Evolutionary conservation across 2,329 filamentous ascomycete genomes (phyloP).

Genomic region (Diatrype stigma): DNA sequence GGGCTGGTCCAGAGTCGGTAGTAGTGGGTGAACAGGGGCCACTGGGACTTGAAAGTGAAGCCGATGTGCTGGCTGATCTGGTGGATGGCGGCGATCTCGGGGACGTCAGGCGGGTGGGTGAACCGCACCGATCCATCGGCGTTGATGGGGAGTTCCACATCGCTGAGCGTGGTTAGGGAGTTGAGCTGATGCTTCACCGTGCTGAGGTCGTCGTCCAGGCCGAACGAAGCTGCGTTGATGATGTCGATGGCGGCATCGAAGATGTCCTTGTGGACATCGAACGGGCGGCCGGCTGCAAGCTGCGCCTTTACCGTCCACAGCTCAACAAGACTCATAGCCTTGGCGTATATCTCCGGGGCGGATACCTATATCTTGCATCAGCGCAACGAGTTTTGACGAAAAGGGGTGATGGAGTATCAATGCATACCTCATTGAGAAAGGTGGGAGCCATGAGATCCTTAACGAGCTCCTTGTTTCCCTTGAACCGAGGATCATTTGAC

Average conservation of each 20-base stretch:
- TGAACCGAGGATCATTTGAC: constrained; percentile 28
- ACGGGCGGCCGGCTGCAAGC: constrained; percentile 25
- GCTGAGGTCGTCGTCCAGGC: constrained; percentile 14
- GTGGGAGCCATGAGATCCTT: constrained; percentile 33
- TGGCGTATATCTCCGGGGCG: constrained; percentile 31
- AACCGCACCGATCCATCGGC: constrained; percentile 11
- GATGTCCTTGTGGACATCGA: constrained; percentile 28
- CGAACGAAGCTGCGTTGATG: constrained; percentile 32
- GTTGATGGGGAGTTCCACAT: neutral
- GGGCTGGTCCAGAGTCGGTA: constrained; percentile 7
- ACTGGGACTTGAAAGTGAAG: constrained; percentile 10
- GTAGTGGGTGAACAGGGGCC: constrained; percentile 7
- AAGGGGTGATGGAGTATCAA: neutral
- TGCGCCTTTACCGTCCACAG: constrained; percentile 31
- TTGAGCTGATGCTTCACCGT: constrained; percentile 9
- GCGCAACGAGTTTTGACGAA: neutral
- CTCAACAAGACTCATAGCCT: constrained; percentile 24
- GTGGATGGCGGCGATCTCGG: constrained; percentile 13
- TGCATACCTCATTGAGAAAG: constrained; percentile 25
- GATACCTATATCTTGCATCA: constrained; percentile 23
- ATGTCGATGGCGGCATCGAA: constrained; percentile 30
- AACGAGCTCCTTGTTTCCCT: constrained; percentile 28
- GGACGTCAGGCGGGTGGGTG: constrained; percentile 8
- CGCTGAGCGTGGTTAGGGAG: constrained; percentile 1
- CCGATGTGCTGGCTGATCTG: constrained; percentile 10